These are phyloP conservation scores for Pythium aphanidermatum DNA, from an alignment of 352 stramenopile species.

Conservation along the genomic window DNA sequence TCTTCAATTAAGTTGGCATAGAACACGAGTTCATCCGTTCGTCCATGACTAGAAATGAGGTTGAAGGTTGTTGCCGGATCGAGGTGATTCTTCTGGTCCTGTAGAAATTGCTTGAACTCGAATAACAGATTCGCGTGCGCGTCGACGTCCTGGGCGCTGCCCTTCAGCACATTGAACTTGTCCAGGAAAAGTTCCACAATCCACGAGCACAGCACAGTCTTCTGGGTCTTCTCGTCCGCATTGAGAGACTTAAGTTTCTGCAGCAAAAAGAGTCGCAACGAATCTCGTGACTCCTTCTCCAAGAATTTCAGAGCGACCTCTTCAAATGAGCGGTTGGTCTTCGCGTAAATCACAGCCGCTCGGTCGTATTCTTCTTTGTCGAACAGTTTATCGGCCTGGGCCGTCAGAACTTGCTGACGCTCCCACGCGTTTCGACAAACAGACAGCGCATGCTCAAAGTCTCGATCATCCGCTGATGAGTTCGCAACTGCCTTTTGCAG, in stretches of 20 bases:
- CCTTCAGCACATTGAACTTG: conserved; percentile 86
- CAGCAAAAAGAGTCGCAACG: conserved; percentile 84
- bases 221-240: conserved; percentile 86
- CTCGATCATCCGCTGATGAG: conserved; percentile 53
- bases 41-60: conserved; percentile 88
- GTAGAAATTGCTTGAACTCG: conserved; percentile 91
- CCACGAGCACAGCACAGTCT: conserved; percentile 91
- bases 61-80: conserved; percentile 90
- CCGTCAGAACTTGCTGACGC: conserved; percentile 81
- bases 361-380: conserved; percentile 78
- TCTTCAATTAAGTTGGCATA: conserved; percentile 92
- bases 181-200: conserved; percentile 91
- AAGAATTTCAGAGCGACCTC: conserved; percentile 90
- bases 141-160: conserved; percentile 79
- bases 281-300: conserved; percentile 75
- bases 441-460: conserved; percentile 86
- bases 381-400: conserved; percentile 89
- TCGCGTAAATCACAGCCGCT: conserved; percentile 86
- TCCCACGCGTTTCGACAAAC: conserved; percentile 81
- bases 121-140: conserved; percentile 81
- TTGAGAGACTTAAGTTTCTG: conserved; percentile 84
- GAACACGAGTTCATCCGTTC: conserved; percentile 89
- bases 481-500: conserved; percentile 79
- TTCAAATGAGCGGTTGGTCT: conserved; percentile 87
- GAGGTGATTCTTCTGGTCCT: conserved; percentile 83